Percentiles rank a stretch among this genome's conserved stretches.
Conservation (phyloP, 1,284 basidiomycete species). For the Gastroboletus turbinatus region DNA sequence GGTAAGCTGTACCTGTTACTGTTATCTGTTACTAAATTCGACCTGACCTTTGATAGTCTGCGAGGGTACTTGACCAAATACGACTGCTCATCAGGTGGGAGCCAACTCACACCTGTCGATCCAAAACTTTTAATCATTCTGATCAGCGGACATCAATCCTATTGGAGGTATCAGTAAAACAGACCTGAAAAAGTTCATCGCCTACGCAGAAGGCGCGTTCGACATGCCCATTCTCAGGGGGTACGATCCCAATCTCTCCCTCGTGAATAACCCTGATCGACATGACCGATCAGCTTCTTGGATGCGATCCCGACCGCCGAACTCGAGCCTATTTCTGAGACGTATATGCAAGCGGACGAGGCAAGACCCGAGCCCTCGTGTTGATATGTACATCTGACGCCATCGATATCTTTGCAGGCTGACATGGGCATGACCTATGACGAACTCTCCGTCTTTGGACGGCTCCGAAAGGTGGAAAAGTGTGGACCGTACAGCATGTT, state of each 20-base stretch:
- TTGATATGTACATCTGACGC: slow-evolving; percentile 1
- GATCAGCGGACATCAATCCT: slow-evolving; percentile 91
- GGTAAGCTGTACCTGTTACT: slow-evolving; percentile 43
- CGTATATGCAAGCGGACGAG: slow-evolving; percentile 95
- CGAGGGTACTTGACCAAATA: slow-evolving; percentile 98
- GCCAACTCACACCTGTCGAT: neutral
- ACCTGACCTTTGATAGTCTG: slow-evolving; percentile 51
- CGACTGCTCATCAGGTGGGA: slow-evolving; percentile 82
- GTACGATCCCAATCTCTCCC: slow-evolving; percentile 40
- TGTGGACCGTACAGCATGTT: slow-evolving; percentile 98
- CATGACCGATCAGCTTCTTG: slow-evolving; percentile 66
- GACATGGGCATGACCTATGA: slow-evolving; percentile 99
- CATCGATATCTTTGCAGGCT: slow-evolving; percentile 45
- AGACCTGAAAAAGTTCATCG: slow-evolving; percentile 95
- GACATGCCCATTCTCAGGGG: slow-evolving; percentile 81
- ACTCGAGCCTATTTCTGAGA: slow-evolving; percentile 92
- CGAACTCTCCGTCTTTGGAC: slow-evolving; percentile 90
- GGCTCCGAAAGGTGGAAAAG: slow-evolving; percentile 94
- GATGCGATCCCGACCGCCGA: slow-evolving; percentile 94
- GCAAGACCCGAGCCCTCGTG: slow-evolving; percentile 36
- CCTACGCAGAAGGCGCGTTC: slow-evolving; percentile 77
- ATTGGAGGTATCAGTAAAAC: slow-evolving; percentile 98
- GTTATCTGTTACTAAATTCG: neutral
- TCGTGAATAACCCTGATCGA: neutral
- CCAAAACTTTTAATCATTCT: neutral